Evolutionary conservation across 768 basidiomycete species (phyloP), one percentile per base, ranked within the genome.

Genomic region (Tricholoma matsutake): DNA sequence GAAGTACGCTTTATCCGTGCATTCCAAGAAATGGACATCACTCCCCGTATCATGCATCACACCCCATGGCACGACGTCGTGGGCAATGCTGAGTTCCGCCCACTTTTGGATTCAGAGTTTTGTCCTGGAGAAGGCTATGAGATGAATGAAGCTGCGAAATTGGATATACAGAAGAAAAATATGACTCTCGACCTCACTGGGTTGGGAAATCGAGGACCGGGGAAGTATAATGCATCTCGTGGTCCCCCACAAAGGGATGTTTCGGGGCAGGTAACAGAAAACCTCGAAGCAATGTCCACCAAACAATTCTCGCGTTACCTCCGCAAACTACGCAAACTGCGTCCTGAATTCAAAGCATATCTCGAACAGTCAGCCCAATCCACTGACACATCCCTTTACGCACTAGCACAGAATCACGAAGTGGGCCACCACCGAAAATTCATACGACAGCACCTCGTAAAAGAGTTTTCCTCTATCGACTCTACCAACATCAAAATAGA

Each of bases 1-100:
- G 83, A 90, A 69, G 85, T 85, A n/a, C 77, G 84, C 51, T 89
- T 88, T 72, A 79, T 92, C 59, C 78, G 80, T 65, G 81, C 85
- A 61, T 82, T 87, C 71, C 85, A 87, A 67, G 88, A 91, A 69
- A 78, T 89, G 57, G 81, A 81, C 20, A 69, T 79, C 18, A 68
- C 70, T 9, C 77, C 83, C 4, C 64, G 65, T 25, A 25, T 76
- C 4, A 41, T 62, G 0, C 56, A 64, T 7, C 34, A 65, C 1
- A 69, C 74, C 0, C 20, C 69, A 1, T 87, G 85, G 84, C 62
- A 66, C 22, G 68, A 63, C 52, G 70, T 71, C 10, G 62, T 83
- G 6, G 83, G 83, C 1, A 70, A 69, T 18, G 71, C 74, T 3
- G 59, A 54, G 18, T 68, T 41, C n/a, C 62, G 71, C 6, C 79